These are phyloP conservation scores for Trametes gibbosa DNA, from an alignment of 768 basidiomycete species.

Conservation along the genomic window DNA sequence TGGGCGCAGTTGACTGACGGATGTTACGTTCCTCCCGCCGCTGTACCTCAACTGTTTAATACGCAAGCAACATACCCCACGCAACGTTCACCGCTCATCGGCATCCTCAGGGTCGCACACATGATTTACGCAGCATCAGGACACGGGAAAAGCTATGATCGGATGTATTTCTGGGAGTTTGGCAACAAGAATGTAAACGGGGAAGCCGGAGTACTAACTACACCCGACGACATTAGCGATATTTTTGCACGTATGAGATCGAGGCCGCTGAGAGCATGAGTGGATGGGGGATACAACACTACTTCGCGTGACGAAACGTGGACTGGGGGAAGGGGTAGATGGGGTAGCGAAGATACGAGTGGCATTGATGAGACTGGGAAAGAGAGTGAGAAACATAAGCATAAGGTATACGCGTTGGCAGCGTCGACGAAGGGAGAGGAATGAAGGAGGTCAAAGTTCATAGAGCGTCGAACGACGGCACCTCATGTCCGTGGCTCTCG, in stretches of 20 bases:
- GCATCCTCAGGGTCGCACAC: too few species aligned
- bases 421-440: constrained; percentile 9
- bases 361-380: constrained; percentile 7
- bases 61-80: too few species aligned
- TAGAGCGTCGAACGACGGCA: constrained; percentile 33
- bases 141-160: not conserved
- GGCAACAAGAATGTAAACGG: constrained; percentile 4
- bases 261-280: constrained; percentile 3
- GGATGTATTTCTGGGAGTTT: not conserved
- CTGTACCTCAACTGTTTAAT: too few species aligned
- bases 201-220: constrained; percentile 10
- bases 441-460: constrained; percentile 7
- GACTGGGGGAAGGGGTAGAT: constrained; percentile 36
- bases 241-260: constrained; percentile 9
- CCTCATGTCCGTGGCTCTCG: constrained; percentile 53
- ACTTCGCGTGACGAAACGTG: constrained; percentile 49
- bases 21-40: too few species aligned
- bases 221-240: constrained; percentile 15
- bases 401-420: constrained; percentile 21
- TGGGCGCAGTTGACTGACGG: too few species aligned
- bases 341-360: constrained; percentile 40
- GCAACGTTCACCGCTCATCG: too few species aligned
- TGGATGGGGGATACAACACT: constrained; percentile 46
- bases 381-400: constrained; percentile 22
- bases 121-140: not conserved